Evolutionary conservation across 805 yeast genomes (phyloP).

Genomic region (Saccharomyces jurei): DNA sequence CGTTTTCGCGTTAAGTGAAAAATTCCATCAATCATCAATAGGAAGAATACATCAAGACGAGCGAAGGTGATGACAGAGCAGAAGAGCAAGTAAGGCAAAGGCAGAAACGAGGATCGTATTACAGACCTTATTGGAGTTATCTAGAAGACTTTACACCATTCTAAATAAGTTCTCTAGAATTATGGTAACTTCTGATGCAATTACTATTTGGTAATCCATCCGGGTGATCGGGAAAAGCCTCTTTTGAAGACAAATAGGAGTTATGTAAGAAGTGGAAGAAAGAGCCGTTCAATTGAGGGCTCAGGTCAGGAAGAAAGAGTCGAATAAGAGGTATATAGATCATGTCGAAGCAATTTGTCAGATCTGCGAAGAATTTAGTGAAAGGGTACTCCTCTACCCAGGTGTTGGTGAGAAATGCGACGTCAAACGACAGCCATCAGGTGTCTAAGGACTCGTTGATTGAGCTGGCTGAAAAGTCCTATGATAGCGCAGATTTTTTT

Average conservation of each 20-base stretch:
- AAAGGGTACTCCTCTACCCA: constrained; percentile 86
- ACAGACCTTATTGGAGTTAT: not conserved
- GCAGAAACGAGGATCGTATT: not conserved
- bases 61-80: not conserved
- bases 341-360: constrained; percentile 71
- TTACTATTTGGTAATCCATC: not conserved
- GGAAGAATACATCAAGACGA: not conserved
- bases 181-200: no score
- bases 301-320: not conserved
- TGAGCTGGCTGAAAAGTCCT: constrained; percentile 68
- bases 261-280: not conserved
- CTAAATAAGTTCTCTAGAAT: not conserved
- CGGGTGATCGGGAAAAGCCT: not conserved
- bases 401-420: constrained; percentile 81
- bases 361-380: constrained; percentile 66
- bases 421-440: constrained; percentile 78
- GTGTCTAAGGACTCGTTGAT: constrained; percentile 79
- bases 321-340: not conserved
- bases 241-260: not conserved
- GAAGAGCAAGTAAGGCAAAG: not conserved
- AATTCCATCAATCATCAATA: not conserved
- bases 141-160: not conserved
- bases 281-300: not conserved
- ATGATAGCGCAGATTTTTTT: constrained; percentile 62
- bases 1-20: not conserved